These are phyloP conservation scores for Dioscorea alata DNA, from an alignment of 106 monocot species.

Conservation along the genomic window DNA sequence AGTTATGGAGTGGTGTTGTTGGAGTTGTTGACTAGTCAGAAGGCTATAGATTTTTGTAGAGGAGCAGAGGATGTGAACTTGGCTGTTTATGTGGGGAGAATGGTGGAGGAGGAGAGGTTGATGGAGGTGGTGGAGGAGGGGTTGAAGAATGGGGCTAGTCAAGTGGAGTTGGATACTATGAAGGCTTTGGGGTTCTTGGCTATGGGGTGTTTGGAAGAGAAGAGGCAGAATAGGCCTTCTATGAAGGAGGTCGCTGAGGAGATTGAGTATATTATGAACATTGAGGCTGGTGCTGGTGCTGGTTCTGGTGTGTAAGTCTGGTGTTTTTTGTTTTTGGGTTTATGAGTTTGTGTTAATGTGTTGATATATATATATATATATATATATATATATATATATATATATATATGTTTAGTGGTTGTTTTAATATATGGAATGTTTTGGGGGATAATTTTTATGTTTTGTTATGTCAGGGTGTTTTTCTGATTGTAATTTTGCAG, in stretches of 20 bases:
- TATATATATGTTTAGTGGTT: too few species aligned
- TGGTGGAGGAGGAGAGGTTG: conserved; percentile 39
- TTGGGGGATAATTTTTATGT: too few species aligned
- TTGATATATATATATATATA: too few species aligned
- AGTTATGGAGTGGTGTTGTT: conserved; percentile 78
- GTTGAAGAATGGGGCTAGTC: conserved; percentile 24
- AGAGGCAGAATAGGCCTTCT: conserved; percentile 51
- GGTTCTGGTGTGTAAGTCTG: too few species aligned
- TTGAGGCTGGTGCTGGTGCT: conserved; percentile 5
- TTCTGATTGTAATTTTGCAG: too few species aligned
- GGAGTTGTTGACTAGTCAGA: conserved; percentile 53
- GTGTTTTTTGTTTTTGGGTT: too few species aligned
- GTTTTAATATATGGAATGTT: too few species aligned
- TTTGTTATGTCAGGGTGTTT: too few species aligned
- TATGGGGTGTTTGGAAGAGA: conserved; percentile 58
- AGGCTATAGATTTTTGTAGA: conserved; percentile 54
- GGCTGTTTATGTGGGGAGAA: conserved; percentile 41
- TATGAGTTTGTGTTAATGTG: too few species aligned
- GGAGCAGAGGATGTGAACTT: conserved; percentile 52
- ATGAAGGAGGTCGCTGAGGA: conserved; percentile 67
- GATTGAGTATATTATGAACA: conserved; percentile 53
- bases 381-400: too few species aligned
- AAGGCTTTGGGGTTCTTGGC: conserved; percentile 58
- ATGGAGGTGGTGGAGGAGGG: conserved; percentile 46
- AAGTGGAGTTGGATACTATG: conserved; percentile 51